These are phyloP conservation scores for Termitomyces eurrhizus DNA, from an alignment of 768 basidiomycete species.

Conservation along the genomic window DNA sequence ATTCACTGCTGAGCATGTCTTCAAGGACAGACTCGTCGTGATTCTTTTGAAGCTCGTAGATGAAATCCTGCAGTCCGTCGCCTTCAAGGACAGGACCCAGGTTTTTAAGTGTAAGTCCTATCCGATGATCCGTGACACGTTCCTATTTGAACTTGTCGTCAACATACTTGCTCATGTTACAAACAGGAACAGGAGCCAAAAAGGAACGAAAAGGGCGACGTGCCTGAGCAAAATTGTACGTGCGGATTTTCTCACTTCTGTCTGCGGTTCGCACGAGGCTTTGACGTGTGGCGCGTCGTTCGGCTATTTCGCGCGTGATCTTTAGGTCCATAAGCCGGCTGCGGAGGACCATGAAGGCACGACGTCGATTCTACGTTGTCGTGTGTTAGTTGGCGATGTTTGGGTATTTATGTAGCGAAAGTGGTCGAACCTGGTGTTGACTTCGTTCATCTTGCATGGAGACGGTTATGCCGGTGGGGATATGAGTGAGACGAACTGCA, in stretches of 20 bases:
- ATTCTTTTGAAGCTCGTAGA: constrained; percentile 53
- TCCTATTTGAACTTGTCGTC: constrained; percentile 43
- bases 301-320: constrained; percentile 63
- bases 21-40: constrained; percentile 9
- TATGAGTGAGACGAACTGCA: constrained; percentile 89
- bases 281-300: constrained; percentile 63
- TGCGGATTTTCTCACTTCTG: constrained; percentile 91
- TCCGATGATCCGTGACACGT: constrained; percentile 89
- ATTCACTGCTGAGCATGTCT: constrained; percentile 1
- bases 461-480: constrained; percentile 90
- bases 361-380: constrained; percentile 71
- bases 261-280: constrained; percentile 80
- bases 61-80: constrained; percentile 52
- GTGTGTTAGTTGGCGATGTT: background rate
- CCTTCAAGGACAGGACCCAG: constrained; percentile 64
- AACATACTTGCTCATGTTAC: background rate
- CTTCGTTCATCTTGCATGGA: constrained; percentile 98
- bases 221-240: constrained; percentile 92
- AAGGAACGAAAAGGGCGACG: background rate
- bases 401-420: background rate
- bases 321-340: constrained; percentile 84
- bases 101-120: constrained; percentile 73
- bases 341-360: constrained; percentile 87
- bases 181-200: background rate
- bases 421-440: constrained; percentile 75